Evolutionary conservation across 306 rosid species (phyloP).

Genomic region (Fagus sylvatica): DNA sequence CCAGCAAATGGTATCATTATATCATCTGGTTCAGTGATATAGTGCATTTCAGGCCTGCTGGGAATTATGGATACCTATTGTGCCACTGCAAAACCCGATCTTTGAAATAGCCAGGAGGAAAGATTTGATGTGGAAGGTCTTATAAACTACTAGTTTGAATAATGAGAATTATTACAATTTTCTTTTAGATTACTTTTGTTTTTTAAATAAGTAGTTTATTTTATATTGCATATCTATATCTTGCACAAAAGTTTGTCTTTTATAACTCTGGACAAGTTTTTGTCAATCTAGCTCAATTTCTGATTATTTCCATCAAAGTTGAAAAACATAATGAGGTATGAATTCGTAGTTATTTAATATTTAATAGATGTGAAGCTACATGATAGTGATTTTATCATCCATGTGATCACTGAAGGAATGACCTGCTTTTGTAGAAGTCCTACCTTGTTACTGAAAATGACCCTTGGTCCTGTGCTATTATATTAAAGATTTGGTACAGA

Average conservation of each 20-base stretch:
- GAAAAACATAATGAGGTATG: background rate
- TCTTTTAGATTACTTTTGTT: background rate
- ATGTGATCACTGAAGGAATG: background rate
- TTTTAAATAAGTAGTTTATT: too few relatives aligned
- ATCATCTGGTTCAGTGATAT: slow-evolving; percentile 14
- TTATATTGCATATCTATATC: background rate
- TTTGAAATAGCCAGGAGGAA: slow-evolving; percentile 12
- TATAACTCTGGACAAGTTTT: background rate
- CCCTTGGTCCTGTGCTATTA: background rate
- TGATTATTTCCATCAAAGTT: background rate
- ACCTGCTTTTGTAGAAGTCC: background rate
- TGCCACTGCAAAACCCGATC: slow-evolving; percentile 17
- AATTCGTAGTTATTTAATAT: too few relatives aligned
- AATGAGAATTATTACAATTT: background rate
- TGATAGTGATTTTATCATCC: background rate
- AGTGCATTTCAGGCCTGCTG: slow-evolving; percentile 22
- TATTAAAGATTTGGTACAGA: background rate
- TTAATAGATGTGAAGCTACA: background rate
- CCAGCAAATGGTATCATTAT: slow-evolving; percentile 13
- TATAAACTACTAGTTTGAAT: slow-evolving; percentile 15
- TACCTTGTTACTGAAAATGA: background rate
- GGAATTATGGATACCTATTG: slow-evolving; percentile 15
- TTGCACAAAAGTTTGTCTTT: background rate
- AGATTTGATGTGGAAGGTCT: slow-evolving; percentile 7
- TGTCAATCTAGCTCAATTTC: background rate